Conservation (phyloP, 305 asterid genomes). For the Rubia balearica region DNA sequence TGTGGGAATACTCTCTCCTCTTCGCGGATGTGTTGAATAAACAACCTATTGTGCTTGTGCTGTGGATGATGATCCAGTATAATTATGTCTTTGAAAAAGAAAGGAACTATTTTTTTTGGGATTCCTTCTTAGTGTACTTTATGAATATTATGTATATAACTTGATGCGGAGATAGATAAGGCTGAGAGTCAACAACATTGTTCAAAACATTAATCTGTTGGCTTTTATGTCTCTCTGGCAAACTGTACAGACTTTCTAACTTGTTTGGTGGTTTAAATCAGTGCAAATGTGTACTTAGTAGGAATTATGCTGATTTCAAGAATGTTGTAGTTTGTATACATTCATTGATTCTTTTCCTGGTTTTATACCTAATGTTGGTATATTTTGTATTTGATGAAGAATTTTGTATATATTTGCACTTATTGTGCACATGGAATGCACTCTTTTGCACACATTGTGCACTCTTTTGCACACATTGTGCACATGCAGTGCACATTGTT, state of each 20-base stretch:
- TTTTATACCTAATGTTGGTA: not conserved
- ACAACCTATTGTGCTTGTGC: slow-evolving; percentile 6
- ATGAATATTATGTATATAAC: slow-evolving; percentile 37
- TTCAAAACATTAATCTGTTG: too few species aligned
- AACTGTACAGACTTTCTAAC: slow-evolving; percentile 25
- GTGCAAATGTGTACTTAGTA: slow-evolving; percentile 1
- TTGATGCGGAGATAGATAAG: slow-evolving; percentile 30
- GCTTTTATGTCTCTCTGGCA: slow-evolving; percentile 16
- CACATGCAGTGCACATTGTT: not conserved
- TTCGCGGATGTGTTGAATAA: slow-evolving; percentile 6
- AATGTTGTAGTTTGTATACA: slow-evolving; percentile 12
- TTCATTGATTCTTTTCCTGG: slow-evolving; percentile 10
- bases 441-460: not conserved
- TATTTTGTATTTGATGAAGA: not conserved
- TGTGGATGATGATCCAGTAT: slow-evolving; percentile 12
- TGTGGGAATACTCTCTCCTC: slow-evolving; percentile 9
- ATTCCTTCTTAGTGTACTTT: slow-evolving; percentile 15
- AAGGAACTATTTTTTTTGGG: slow-evolving; percentile 10
- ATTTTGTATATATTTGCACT: not conserved
- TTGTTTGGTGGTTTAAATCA: slow-evolving; percentile 9
- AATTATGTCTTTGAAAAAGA: slow-evolving; percentile 10
- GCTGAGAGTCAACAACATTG: too few species aligned
- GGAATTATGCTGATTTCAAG: slow-evolving; percentile 3
- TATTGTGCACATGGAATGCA: not conserved
- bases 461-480: not conserved